Conservation (phyloP, 305 asterid genomes). For the Solanum hybrid region DNA sequence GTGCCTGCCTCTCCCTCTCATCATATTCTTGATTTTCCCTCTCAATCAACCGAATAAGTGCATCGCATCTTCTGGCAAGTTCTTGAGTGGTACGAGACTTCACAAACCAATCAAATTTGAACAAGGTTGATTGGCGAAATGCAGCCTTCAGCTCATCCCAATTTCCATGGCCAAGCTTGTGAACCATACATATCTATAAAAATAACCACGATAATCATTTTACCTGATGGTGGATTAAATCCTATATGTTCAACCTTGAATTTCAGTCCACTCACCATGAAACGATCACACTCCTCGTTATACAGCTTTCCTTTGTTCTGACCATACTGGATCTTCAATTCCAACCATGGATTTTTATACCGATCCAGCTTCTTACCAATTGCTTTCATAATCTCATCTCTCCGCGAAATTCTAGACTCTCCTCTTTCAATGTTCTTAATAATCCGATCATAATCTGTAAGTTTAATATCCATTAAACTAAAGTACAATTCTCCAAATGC, state of each 20-base stretch:
- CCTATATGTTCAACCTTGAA: background rate
- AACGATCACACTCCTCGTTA: conserved; percentile 98
- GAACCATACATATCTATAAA: conserved; percentile 88
- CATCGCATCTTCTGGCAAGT: conserved; percentile 98
- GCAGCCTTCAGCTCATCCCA: conserved; percentile 99
- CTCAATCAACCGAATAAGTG: conserved; percentile 88
- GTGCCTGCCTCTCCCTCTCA: conserved; percentile 97
- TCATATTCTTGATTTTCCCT: conserved; percentile 94
- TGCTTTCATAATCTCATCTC: conserved; percentile 98
- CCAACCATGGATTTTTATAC: conserved; percentile 97
- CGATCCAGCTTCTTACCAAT: conserved; percentile 95
- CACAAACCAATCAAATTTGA: conserved; percentile 97
- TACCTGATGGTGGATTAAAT: background rate
- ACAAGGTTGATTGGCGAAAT: conserved; percentile 87
- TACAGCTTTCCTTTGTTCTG: conserved; percentile 98
- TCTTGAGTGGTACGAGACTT: conserved; percentile 99
- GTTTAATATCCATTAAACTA: background rate
- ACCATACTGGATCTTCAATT: conserved; percentile 92
- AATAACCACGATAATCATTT: background rate
- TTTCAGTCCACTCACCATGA: conserved; percentile 55
- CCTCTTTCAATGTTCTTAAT: conserved; percentile 95
- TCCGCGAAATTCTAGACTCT: conserved; percentile 91
- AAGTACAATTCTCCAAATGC: background rate
- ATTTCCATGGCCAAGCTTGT: conserved; percentile 97
- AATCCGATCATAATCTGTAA: conserved; percentile 91